Evolutionary conservation across 495 filamentous ascomycete species (phyloP).

Genomic region (Aeminium ludgeri): DNA sequence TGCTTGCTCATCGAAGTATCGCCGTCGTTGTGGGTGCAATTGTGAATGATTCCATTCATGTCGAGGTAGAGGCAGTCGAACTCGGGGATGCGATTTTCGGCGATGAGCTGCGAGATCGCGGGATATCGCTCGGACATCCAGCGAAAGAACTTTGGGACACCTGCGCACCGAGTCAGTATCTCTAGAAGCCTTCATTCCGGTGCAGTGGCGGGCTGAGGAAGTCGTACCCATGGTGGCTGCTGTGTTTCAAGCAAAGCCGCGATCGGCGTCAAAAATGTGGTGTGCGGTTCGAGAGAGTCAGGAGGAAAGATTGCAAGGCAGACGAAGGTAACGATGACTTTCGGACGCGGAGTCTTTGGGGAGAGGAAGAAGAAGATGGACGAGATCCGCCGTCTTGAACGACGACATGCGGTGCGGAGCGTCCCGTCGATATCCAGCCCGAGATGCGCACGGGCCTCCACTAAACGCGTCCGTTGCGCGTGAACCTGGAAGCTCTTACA

Average conservation of each 20-base stretch:
- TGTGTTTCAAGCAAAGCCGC: conserved; percentile 3
- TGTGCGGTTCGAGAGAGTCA: background rate
- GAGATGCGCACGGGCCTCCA: background rate
- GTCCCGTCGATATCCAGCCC: background rate
- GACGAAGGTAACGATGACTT: conserved; percentile 6
- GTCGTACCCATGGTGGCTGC: conserved; percentile 14
- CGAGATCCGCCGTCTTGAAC: no score
- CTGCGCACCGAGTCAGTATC: conserved; percentile 31
- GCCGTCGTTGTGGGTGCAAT: conserved; percentile 94
- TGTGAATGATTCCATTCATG: conserved; percentile 99
- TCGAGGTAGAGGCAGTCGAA: conserved; percentile 97
- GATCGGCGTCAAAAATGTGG: conserved; percentile 1
- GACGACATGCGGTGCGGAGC: background rate
- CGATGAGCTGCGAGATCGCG: conserved; percentile 94
- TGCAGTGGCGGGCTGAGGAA: background rate
- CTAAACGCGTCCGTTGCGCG: no score
- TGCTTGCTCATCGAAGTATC: conserved; percentile 69
- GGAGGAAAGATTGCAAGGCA: no score
- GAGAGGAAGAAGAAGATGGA: conserved; percentile 1
- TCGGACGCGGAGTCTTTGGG: conserved; percentile 19
- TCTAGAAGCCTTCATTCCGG: background rate
- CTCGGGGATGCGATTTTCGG: conserved; percentile 96
- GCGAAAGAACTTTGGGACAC: conserved; percentile 90
- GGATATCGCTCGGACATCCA: conserved; percentile 99
- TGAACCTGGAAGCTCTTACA: no score